These are phyloP conservation scores for Lachancea fermentati DNA, from an alignment of 805 yeast genomes.

Conservation along the genomic window DNA sequence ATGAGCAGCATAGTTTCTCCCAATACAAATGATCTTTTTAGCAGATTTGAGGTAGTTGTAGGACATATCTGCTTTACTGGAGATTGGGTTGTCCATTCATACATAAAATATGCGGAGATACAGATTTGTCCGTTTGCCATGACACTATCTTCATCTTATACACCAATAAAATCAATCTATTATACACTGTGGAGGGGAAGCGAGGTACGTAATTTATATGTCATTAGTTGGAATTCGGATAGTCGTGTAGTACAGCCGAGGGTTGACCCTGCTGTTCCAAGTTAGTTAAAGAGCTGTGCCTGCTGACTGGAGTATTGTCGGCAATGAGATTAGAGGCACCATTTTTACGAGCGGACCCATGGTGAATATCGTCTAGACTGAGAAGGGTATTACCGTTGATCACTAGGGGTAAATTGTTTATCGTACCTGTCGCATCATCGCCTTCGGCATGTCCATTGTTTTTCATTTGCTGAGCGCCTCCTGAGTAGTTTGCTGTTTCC, in stretches of 20 bases:
- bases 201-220: not conserved
- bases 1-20: slow-evolving; percentile 96
- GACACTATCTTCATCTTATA: not conserved
- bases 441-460: not conserved
- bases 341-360: not conserved
- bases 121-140: not conserved
- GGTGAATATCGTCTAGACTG: slow-evolving; percentile 7
- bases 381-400: slow-evolving; percentile 14
- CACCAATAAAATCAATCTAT: not conserved
- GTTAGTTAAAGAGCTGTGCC: slow-evolving; percentile 2
- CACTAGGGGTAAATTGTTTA: slow-evolving; percentile 14
- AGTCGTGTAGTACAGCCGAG: slow-evolving; percentile 4
- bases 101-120: not conserved
- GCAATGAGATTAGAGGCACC: not conserved
- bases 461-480: not conserved
- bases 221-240: slow-evolving; percentile 11
- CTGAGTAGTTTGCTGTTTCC: not conserved
- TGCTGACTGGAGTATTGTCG: not conserved
- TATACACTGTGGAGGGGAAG: not conserved
- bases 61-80: too few relatives aligned
- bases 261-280: not conserved
- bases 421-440: slow-evolving; percentile 16
- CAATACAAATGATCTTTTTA: slow-evolving; percentile 85
- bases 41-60: slow-evolving; percentile 53
- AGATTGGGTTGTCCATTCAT: too few relatives aligned